Conservation (phyloP, 176 grass and related monocot species). For the Lolium multiflorum region DNA sequence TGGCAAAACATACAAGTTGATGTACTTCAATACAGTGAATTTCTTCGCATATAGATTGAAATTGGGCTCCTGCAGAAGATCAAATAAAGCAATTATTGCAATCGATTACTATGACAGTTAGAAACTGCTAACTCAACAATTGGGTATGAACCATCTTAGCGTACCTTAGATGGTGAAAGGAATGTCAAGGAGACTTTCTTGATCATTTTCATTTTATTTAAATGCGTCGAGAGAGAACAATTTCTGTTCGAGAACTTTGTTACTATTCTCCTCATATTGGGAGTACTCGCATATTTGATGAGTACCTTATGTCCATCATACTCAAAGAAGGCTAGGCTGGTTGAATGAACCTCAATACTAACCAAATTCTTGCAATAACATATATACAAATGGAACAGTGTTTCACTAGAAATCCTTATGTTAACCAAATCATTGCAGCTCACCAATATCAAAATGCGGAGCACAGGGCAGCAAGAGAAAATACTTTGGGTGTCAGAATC, state of each 20-base stretch:
- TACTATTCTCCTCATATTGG: not conserved
- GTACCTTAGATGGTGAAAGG: not conserved
- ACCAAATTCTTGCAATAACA: not conserved
- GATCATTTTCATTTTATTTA: not conserved
- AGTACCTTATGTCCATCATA: not conserved
- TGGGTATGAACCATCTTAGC: not conserved
- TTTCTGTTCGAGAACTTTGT: not conserved
- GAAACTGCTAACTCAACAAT: not conserved
- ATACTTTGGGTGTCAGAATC: not conserved
- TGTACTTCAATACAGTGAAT: not conserved
- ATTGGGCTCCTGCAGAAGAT: not conserved
- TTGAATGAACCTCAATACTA: conserved; percentile 4
- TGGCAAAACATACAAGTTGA: not conserved
- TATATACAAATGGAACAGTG: not conserved
- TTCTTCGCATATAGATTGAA: not conserved
- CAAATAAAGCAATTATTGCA: not conserved
- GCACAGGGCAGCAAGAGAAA: conserved; percentile 6
- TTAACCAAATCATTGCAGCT: not conserved
- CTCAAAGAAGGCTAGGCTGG: not conserved
- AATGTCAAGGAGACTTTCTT: conserved; percentile 13
- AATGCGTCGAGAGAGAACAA: not conserved
- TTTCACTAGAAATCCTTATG: not conserved
- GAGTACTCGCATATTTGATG: conserved; percentile 13
- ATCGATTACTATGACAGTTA: not conserved
- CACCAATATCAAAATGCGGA: not conserved